phyloP scores from a whole-genome alignment of 768 basidiomycete genomes.

The Brasilioporus rufonigricans region DNA sequence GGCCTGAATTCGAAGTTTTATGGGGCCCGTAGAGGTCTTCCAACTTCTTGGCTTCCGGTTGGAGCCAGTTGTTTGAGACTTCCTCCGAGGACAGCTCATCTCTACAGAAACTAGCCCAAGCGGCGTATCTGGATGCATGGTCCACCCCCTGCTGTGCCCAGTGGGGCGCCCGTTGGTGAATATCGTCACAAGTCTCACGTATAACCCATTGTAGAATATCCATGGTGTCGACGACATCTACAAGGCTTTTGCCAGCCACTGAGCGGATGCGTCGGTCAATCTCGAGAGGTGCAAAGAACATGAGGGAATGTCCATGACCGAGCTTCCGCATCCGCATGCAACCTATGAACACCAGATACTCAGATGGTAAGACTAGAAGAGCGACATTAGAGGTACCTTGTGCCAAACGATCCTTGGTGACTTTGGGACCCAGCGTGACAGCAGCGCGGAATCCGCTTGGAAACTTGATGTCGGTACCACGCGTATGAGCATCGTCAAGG shows the following conservation, averaged over 20 bases:
- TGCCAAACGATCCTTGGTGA: not conserved
- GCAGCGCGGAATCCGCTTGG: not conserved
- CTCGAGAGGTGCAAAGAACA: slow-evolving; percentile 1
- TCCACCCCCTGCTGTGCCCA: not conserved
- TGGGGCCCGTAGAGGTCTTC: not conserved
- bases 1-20: not conserved
- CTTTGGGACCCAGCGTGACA: not conserved
- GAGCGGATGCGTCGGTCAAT: not conserved
- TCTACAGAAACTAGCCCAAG: not conserved
- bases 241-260: not conserved
- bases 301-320: not conserved
- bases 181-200: not conserved
- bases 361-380: not conserved
- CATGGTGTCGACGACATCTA: not conserved
- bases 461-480: not conserved
- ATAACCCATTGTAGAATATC: not conserved
- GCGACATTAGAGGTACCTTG: not conserved
- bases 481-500: not conserved
- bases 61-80: not conserved
- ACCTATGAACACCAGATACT: not conserved
- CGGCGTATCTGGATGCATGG: not conserved
- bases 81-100: not conserved
- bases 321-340: slow-evolving; percentile 1
- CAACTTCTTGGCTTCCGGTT: not conserved
- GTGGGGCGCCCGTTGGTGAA: not conserved